Evolutionary conservation across 2,329 filamentous ascomycete genomes (phyloP).

Genomic region (Fusarium bactridioides): DNA sequence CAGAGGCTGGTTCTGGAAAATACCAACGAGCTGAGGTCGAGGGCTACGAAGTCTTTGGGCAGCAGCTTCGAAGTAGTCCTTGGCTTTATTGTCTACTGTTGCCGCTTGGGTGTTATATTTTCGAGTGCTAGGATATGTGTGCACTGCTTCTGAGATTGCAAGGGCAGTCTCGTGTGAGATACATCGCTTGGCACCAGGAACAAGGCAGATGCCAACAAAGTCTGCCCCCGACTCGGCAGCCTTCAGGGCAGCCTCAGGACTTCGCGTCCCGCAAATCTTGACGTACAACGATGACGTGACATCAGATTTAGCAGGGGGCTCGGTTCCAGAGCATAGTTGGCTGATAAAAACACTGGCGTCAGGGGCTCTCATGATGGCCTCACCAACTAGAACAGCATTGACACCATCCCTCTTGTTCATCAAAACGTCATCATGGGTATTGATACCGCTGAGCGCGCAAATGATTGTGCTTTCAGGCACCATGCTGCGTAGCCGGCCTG

Average conservation of each 20-base stretch:
- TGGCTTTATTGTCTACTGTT: constrained; percentile 48
- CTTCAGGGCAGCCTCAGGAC: constrained; percentile 77
- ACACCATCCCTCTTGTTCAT: constrained; percentile 90
- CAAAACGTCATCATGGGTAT: constrained; percentile 84
- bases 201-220: constrained; percentile 91
- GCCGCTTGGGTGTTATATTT: constrained; percentile 44
- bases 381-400: constrained; percentile 91
- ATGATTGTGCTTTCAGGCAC: constrained; percentile 87
- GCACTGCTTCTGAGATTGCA: constrained; percentile 81
- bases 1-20: constrained; percentile 91
- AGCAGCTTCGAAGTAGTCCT: constrained; percentile 77
- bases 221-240: constrained; percentile 90
- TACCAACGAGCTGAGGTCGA: constrained; percentile 83
- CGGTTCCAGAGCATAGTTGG: constrained; percentile 74
- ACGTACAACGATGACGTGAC: constrained; percentile 68
- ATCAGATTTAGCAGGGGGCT: constrained; percentile 47
- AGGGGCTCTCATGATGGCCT: constrained; percentile 91
- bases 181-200: constrained; percentile 79
- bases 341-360: constrained; percentile 85
- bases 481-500: constrained; percentile 84
- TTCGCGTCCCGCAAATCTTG: constrained; percentile 95
- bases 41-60: constrained; percentile 57
- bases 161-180: constrained; percentile 81
- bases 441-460: constrained; percentile 94
- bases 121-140: constrained; percentile 65